Percentiles rank a stretch among this genome's conserved stretches.
Evolutionary conservation across 176 grass and related monocot genomes (phyloP).

Genomic region (Alopecurus myosuroides): DNA sequence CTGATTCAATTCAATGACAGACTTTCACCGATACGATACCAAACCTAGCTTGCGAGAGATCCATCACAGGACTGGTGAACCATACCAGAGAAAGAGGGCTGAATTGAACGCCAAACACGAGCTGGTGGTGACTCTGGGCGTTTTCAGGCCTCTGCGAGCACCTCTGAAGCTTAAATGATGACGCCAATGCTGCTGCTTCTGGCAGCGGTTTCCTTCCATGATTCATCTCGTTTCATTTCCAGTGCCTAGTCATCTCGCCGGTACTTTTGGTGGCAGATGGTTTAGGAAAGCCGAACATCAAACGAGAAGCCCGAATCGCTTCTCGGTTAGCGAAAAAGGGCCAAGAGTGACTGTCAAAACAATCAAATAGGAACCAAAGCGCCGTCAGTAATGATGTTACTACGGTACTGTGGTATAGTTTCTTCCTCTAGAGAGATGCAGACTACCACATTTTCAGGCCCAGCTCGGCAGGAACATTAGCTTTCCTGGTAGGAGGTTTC

Average conservation of each 20-base stretch:
- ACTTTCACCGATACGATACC: no score
- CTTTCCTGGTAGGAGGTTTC: slow-evolving; percentile 8
- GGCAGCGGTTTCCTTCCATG: slow-evolving; percentile 2
- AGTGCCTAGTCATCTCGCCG: slow-evolving; percentile 33
- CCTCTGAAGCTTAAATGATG: slow-evolving; percentile 20
- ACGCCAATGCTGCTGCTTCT: slow-evolving; percentile 15
- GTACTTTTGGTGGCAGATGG: slow-evolving; percentile 5
- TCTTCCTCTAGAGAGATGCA: neutral
- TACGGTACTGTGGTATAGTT: neutral
- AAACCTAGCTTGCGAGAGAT: no score
- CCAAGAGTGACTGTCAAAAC: neutral
- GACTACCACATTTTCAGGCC: neutral
- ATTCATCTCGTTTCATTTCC: slow-evolving; percentile 16
- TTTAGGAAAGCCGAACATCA: slow-evolving; percentile 6
- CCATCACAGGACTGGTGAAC: no score
- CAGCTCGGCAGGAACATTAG: neutral
- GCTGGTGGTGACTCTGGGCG: slow-evolving; percentile 19
- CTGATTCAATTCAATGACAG: no score
- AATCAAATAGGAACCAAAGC: neutral
- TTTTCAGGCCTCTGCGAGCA: neutral
- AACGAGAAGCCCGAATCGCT: neutral
- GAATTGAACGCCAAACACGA: slow-evolving; percentile 35
- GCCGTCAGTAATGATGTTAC: slow-evolving; percentile 1
- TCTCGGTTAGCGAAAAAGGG: neutral
- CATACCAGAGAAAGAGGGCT: no score